Conservation (phyloP, 257 asterid genomes). For the Solanum appendiculatum region DNA sequence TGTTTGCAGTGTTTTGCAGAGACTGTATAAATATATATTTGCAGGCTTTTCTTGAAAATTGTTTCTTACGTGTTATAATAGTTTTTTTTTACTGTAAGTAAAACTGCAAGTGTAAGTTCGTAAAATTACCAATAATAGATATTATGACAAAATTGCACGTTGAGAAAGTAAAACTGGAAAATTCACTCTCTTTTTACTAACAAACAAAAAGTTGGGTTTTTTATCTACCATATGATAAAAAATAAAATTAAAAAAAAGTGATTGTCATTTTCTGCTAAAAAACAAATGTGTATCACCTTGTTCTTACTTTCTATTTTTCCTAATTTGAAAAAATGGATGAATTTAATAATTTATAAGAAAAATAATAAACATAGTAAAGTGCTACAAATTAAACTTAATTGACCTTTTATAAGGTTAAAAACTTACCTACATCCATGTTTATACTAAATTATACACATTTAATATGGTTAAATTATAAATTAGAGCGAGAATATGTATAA, state of each 20-base stretch:
- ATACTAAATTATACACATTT: neutral
- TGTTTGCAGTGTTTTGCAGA: neutral
- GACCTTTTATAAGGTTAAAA: neutral
- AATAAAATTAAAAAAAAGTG: neutral
- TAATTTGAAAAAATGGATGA: neutral
- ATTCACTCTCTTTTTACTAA: neutral
- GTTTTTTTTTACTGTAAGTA: neutral
- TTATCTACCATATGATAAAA: neutral
- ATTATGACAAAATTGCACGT: neutral
- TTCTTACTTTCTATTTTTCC: neutral
- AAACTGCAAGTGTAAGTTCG: neutral
- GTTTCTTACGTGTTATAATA: neutral
- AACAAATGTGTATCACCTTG: neutral
- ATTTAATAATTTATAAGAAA: neutral
- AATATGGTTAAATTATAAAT: neutral
- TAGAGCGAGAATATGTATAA: neutral
- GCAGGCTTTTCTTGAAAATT: neutral
- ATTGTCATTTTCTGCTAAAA: neutral
- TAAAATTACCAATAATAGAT: neutral
- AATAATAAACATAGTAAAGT: neutral
- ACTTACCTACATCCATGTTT: neutral
- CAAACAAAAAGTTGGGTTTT: neutral
- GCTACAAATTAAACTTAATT: neutral
- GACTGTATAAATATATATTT: neutral
- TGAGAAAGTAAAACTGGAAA: neutral